Base-by-base conservation (phyloP, 225 moss, liverwort and hornwort species). In the Bryum argenteum region DNA sequence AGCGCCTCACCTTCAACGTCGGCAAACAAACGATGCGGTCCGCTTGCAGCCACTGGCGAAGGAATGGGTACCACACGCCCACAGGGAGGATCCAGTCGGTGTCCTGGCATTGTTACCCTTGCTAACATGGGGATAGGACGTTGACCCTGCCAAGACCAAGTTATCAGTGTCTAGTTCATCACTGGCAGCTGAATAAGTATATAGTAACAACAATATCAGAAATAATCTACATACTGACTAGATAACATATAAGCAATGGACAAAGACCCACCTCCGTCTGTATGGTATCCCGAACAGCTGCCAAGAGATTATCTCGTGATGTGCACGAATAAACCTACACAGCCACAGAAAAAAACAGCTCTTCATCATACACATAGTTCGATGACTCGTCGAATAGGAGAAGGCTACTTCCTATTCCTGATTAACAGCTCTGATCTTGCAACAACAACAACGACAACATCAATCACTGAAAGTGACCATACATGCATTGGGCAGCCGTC, bases 401-500 rank as follows among this genome's bases (percentile, higher is more conserved):
- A 42, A 58, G 33, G 9, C 20, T 61, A 24, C 9, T 19, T n/a
- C n/a, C 20, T 38, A 18, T 26, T 21, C 15, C 18, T 53, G n/a
- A 48, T 61, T 9, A 59, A 51, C 40, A 14, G 51, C 58, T 56
- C 50, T 71, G 41, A 10, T 40, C 18, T 33, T 33, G 33, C 33
- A 33, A 33, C 33, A 33, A n/a, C 38, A 65, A 65, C 40, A 48
- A 45, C 54, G 17, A 26, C 45, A 79, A 40, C 10, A 38, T 17
- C 9, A 57, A 18, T 43, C 51, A 65, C 28, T 60, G 37, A 64
- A 33, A 45, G 45, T 21, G 23, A 53, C 19, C 82, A 28, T 85
- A 94, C 94, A 80, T 95, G 91, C 81, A 92, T 85, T 47, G 90
- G 90, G 84, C 94, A 95, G 56, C 94, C 94, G 75, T 95, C 94